These are phyloP conservation scores for Xylaria sp. DNA, from an alignment of 2,329 filamentous ascomycete species.

Conservation along the genomic window DNA sequence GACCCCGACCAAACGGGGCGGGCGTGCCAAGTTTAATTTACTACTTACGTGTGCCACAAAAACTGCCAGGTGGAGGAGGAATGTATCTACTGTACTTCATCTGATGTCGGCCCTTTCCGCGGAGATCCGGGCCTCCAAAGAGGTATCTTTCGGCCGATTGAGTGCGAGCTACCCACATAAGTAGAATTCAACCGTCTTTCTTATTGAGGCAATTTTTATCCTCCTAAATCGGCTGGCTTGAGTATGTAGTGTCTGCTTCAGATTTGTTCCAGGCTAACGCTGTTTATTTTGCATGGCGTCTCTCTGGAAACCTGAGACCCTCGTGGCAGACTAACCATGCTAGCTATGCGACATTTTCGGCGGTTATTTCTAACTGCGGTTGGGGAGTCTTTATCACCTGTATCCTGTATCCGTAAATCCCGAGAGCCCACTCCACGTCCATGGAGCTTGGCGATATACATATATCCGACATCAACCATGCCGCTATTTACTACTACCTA, in stretches of 20 bases:
- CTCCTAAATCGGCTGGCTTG: conserved; percentile 8
- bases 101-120: conserved; percentile 33
- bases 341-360: conserved; percentile 40
- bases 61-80: no score
- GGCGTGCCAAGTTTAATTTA: no score
- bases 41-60: no score
- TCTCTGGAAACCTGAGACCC: conserved; percentile 19
- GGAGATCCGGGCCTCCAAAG: conserved; percentile 30
- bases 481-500: conserved; percentile 16
- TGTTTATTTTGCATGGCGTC: conserved; percentile 13
- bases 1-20: no score
- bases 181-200: conserved; percentile 7
- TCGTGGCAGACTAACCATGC: conserved; percentile 22
- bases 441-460: conserved; percentile 3
- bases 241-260: conserved; percentile 15
- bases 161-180: conserved; percentile 4
- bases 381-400: conserved; percentile 6
- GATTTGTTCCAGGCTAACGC: conserved; percentile 31
- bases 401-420: conserved; percentile 29
- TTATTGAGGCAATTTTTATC: conserved; percentile 31
- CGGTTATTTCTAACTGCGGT: conserved; percentile 13
- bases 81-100: background rate
- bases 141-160: conserved; percentile 24
- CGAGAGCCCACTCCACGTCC: conserved; percentile 5
- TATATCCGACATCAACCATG: conserved; percentile 12